Evolutionary conservation across 2,329 filamentous ascomycete species (phyloP), one percentile per base, ranked within the genome.

Genomic region (Hypomyces rosellus): DNA sequence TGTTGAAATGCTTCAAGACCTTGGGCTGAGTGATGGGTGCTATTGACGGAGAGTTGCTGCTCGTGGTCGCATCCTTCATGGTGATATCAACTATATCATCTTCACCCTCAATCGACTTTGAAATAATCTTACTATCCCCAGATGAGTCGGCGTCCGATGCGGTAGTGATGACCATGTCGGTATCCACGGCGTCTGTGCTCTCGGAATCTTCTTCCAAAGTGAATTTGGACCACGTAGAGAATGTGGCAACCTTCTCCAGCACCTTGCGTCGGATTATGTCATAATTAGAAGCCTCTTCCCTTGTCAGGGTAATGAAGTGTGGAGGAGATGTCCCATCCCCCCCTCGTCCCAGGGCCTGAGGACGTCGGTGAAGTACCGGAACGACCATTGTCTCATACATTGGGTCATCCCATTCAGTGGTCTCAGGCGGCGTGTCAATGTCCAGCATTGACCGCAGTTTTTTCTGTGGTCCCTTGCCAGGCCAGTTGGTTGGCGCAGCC

Each of bases 21-120:
- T 59, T 57, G 7, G 66, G 45, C 43, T 65, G 55, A 18, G 48
- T 46, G 11, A 47, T 46, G 14, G 44, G 34, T 13, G 50, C 47
- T 53, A 46, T 55, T 53, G 55, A 50, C 8, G 52, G 48, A 25
- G 49, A 36, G 54, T 48, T 49, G 34, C 55, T 49, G 12, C 48
- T 62, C 56, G 76, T 72, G 14, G 63, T 63, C 2, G 73, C 71
- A 59, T 89, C 85, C 48, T 82, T 84, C 85, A 96, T 91, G 1
- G 87, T 88, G 14, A 99, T 84, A 63, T 96, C 88, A 5, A 97
- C 88, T 61, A 96, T 82, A 54, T 89, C 89, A 54, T 96, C 91
- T 65, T 96, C 92, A 9, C 89, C 88, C 64, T 91, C 85, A 2
- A 95, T 80, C 3, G 91, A 96, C 25, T 82, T 79, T 41, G 89